Percentiles rank a stretch among this genome's conserved stretches.
Evolutionary conservation across 164 flowering plant species (phyloP).

Genomic region (Amborella trichopoda): DNA sequence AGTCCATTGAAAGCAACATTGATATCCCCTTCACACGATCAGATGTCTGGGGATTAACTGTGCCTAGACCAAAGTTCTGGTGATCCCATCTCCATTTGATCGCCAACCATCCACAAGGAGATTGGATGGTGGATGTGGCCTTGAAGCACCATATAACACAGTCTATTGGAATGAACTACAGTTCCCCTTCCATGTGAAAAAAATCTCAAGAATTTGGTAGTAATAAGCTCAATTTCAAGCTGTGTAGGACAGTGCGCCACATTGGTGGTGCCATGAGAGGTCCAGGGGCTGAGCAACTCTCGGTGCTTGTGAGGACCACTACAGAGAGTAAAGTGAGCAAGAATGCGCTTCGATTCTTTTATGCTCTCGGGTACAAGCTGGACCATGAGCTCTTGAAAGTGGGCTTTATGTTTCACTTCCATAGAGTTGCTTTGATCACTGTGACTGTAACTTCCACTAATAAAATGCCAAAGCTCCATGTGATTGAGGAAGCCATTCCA

Average conservation of each 20-base stretch:
- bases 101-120: too few species aligned
- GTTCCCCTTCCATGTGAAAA: too few species aligned
- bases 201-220: too few species aligned
- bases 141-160: too few species aligned
- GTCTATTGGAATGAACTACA: too few species aligned
- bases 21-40: too few species aligned
- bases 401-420: constrained; percentile 72
- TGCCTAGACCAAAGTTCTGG: too few species aligned
- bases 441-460: constrained; percentile 75
- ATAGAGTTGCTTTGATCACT: constrained; percentile 63
- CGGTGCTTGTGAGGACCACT: constrained; percentile 70
- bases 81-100: too few species aligned
- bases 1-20: too few species aligned
- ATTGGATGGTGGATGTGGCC: background rate
- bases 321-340: constrained; percentile 90
- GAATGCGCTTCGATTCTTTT: constrained; percentile 67
- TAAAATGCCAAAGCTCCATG: constrained; percentile 78
- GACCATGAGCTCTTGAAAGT: constrained; percentile 81
- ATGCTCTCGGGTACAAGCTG: constrained; percentile 78
- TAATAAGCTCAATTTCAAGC: too few species aligned
- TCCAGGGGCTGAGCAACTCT: constrained; percentile 89
- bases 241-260: constrained; percentile 72
- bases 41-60: too few species aligned
- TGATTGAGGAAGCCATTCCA: constrained; percentile 74
- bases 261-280: constrained; percentile 94